These are phyloP conservation scores for Boeremia exigua DNA, from an alignment of 2,329 filamentous ascomycete genomes.

Conservation along the genomic window DNA sequence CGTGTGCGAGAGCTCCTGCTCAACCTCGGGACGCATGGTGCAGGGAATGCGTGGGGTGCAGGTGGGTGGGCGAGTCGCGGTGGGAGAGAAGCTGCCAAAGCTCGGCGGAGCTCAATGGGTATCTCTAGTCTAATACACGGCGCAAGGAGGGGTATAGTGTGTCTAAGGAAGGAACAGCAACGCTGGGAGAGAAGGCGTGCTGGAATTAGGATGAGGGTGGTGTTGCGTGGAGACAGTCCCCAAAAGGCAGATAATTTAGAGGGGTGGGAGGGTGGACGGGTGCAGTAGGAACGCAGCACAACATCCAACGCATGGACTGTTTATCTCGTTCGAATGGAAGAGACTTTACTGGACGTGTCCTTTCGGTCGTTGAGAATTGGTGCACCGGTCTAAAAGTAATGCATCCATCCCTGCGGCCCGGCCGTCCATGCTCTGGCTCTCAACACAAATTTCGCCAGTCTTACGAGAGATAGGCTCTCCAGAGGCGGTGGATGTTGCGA, in stretches of 20 bases:
- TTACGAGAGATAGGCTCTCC: conserved; percentile 25
- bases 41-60: conserved; percentile 30
- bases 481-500: conserved; percentile 27
- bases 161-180: conserved; percentile 24
- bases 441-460: conserved; percentile 40
- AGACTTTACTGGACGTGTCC: conserved; percentile 20
- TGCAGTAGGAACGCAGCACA: conserved; percentile 23
- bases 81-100: conserved; percentile 20
- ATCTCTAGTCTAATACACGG: conserved; percentile 30
- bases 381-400: conserved; percentile 40
- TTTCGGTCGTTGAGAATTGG: conserved; percentile 41
- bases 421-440: conserved; percentile 34
- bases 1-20: conserved; percentile 98
- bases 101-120: conserved; percentile 36
- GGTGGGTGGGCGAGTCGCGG: conserved; percentile 13
- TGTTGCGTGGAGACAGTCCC: conserved; percentile 14
- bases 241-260: conserved; percentile 18
- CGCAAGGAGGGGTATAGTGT: conserved; percentile 28
- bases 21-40: conserved; percentile 95
- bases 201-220: conserved; percentile 15
- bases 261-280: conserved; percentile 23
- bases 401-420: conserved; percentile 40
- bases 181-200: conserved; percentile 17
- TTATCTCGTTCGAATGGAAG: conserved; percentile 37
- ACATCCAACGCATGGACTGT: conserved; percentile 44